Percentiles rank a stretch among this genome's conserved stretches.
These are phyloP conservation scores for Coix lacrymajobi DNA, from an alignment of 176 grass and related monocot genomes.

Conservation along the genomic window DNA sequence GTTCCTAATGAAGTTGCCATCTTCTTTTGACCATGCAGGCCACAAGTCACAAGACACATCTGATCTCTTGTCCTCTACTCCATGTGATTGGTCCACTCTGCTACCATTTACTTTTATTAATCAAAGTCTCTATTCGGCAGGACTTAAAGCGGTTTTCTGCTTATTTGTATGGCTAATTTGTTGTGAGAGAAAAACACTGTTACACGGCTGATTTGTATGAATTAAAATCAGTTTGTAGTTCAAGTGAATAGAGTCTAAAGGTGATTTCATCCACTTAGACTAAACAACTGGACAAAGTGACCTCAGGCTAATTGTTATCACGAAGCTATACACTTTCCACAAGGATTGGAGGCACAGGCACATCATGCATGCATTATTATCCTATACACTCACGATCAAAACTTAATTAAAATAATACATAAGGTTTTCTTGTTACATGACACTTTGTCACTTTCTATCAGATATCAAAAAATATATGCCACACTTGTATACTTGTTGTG, in stretches of 20 bases:
- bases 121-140: no score
- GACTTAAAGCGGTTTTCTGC: no score
- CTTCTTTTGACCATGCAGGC: conserved; percentile 25
- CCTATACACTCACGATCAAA: background rate
- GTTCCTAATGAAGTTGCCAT: conserved; percentile 37
- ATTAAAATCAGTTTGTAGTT: no score
- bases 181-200: no score
- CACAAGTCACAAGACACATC: conserved; percentile 21
- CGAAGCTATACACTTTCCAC: background rate
- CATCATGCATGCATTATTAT: background rate
- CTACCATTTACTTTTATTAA: conserved; percentile 19
- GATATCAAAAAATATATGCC: background rate
- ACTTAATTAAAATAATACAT: background rate
- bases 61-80: conserved; percentile 27
- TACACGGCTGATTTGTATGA: no score
- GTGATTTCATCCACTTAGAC: conserved; percentile 2
- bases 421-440: background rate
- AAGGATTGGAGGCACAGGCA: background rate
- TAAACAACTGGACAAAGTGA: background rate
- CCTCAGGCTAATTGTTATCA: background rate
- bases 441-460: background rate
- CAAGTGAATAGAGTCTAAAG: no score
- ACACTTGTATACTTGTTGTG: background rate
- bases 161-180: no score
- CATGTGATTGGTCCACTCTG: conserved; percentile 16